A percentile compares a stretch with the other conserved stretches of the same genome.
Evolutionary conservation across 495 filamentous ascomycete genomes (phyloP).

Genomic region (Aspergillus ellipticus): DNA sequence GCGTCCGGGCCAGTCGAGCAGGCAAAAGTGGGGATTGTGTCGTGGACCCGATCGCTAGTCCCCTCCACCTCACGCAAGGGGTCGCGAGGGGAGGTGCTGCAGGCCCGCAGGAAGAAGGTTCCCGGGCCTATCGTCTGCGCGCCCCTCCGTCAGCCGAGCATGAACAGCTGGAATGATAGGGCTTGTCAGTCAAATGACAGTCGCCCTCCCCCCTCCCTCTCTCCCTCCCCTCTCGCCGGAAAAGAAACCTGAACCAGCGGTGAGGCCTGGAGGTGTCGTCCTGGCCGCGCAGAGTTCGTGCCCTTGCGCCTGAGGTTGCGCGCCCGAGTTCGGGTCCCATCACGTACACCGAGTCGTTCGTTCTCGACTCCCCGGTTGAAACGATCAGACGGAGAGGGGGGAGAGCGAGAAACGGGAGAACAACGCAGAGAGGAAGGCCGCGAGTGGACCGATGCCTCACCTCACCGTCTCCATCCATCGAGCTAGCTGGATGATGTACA

Average conservation of each 20-base stretch:
- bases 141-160: slow-evolving; percentile 15
- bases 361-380: slow-evolving; percentile 1
- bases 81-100: slow-evolving; percentile 18
- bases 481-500: slow-evolving; percentile 5
- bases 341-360: slow-evolving; percentile 15
- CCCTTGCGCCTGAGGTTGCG: slow-evolving; percentile 14
- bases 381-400: not conserved
- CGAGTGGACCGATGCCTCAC: not conserved
- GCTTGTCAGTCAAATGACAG: slow-evolving; percentile 20
- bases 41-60: slow-evolving; percentile 14
- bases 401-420: not conserved
- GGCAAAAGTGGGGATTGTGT: slow-evolving; percentile 14
- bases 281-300: slow-evolving; percentile 1
- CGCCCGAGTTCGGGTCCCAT: not conserved
- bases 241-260: slow-evolving; percentile 12
- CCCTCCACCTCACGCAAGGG: slow-evolving; percentile 25
- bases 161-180: slow-evolving; percentile 19
- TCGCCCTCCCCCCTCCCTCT: not conserved
- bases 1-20: slow-evolving; percentile 6
- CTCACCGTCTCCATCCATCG: slow-evolving; percentile 6
- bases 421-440: not conserved
- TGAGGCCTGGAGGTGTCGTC: slow-evolving; percentile 14
- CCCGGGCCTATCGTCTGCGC: slow-evolving; percentile 20
- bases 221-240: not conserved
- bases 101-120: slow-evolving; percentile 19